These are phyloP conservation scores for Fusarium sp. DNA, from an alignment of 2,329 filamentous ascomycete species.

Conservation along the genomic window DNA sequence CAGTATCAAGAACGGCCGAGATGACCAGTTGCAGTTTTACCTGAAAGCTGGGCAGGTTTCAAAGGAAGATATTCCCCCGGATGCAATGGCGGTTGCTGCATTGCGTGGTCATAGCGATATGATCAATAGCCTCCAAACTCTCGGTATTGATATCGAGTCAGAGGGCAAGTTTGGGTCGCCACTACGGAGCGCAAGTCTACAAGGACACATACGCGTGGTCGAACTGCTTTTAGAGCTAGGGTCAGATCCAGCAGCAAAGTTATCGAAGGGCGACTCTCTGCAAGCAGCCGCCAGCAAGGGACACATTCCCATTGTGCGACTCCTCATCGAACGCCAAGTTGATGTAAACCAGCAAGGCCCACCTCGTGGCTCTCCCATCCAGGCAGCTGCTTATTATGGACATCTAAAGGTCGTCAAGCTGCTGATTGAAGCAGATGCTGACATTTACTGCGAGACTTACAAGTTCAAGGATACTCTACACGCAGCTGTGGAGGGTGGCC, in stretches of 20 bases:
- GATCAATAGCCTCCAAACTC: not conserved
- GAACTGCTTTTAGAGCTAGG: not conserved
- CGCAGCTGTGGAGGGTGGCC: conserved; percentile 21
- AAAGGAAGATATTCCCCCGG: not conserved
- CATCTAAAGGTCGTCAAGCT: not conserved
- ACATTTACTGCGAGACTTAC: not conserved
- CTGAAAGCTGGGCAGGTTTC: fast-evolving
- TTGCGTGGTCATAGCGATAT: not conserved
- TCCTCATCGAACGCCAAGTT: conserved; percentile 3
- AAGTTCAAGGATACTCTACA: conserved; percentile 13
- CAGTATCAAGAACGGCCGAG: not conserved
- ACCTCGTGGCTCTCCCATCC: not conserved
- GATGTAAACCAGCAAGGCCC: conserved; percentile 5
- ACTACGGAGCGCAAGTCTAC: conserved; percentile 7
- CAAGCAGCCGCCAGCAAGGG: conserved; percentile 15
- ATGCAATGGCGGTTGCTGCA: conserved; percentile 10
- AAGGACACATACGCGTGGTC: not conserved
- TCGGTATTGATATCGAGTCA: conserved; percentile 11
- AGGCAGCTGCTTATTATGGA: conserved; percentile 20
- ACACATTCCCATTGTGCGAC: not conserved
- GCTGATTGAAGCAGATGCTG: conserved; percentile 8
- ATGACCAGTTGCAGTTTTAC: not conserved
- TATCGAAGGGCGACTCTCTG: conserved; percentile 3
- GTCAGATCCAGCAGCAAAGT: not conserved
- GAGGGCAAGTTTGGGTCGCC: conserved; percentile 26